phyloP scores from a whole-genome alignment of 2,329 filamentous ascomycete species.

The Tricladium varicosporioides region DNA sequence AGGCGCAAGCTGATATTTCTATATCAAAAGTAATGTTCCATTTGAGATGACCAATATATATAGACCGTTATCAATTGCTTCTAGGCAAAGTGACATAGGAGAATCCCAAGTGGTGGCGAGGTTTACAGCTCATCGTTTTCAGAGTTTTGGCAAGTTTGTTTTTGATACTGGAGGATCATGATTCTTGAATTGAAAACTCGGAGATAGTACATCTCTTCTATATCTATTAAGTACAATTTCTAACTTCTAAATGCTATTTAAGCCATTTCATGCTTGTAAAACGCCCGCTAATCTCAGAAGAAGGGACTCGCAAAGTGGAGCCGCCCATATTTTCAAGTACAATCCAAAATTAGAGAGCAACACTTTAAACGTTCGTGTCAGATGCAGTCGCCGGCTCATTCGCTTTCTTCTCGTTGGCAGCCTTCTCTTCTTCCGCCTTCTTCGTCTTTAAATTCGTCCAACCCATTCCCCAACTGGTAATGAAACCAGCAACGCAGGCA shows the following conservation, averaged over 20 bases:
- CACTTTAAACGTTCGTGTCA: background rate
- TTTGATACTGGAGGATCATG: too few relatives aligned
- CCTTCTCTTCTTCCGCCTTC: background rate
- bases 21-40: too few relatives aligned
- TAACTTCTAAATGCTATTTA: background rate
- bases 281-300: background rate
- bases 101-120: too few relatives aligned
- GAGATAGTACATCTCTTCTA: background rate
- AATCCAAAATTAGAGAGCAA: background rate
- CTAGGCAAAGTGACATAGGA: too few relatives aligned
- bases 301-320: background rate
- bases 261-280: background rate
- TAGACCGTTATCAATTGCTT: too few relatives aligned
- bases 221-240: background rate
- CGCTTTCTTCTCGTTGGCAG: background rate
- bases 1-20: conserved; percentile 17
- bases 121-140: too few relatives aligned
- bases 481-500: conserved; percentile 9
- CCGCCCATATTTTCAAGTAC: background rate
- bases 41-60: too few relatives aligned
- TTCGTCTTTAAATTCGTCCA: conserved; percentile 1
- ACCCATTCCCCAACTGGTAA: conserved; percentile 15
- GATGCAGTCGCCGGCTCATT: background rate
- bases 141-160: too few relatives aligned
- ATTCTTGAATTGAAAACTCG: too few relatives aligned